Percentiles rank a stretch among this genome's conserved stretches.
Evolutionary conservation across 306 rosid species (phyloP).

Genomic region (Rosa multiflora): DNA sequence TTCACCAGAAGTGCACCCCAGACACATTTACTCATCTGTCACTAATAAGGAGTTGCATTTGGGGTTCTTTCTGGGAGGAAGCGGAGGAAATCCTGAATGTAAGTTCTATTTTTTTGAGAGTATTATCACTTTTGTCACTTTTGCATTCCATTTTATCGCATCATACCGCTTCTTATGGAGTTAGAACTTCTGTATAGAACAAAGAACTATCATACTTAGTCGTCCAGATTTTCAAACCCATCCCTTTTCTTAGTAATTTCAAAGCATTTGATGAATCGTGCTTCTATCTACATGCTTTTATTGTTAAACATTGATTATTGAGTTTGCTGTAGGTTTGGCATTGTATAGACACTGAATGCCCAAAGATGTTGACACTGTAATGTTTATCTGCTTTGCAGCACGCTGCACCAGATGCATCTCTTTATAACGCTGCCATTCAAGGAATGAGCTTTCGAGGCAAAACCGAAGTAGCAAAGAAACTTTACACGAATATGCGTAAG

Average conservation of each 20-base stretch:
- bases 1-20: constrained; percentile 60
- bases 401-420: constrained; percentile 46
- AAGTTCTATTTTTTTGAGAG: constrained; percentile 20
- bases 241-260: background rate
- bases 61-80: constrained; percentile 76
- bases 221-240: background rate
- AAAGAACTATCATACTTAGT: background rate
- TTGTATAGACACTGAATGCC: background rate
- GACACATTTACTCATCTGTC: constrained; percentile 68
- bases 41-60: constrained; percentile 62
- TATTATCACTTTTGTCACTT: background rate
- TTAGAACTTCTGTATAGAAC: background rate
- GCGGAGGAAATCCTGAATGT: constrained; percentile 68
- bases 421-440: constrained; percentile 75
- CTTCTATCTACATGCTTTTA: background rate
- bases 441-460: constrained; percentile 75
- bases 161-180: background rate
- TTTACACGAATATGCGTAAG: constrained; percentile 56
- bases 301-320: background rate
- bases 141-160: background rate
- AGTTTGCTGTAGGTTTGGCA: background rate
- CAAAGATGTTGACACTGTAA: background rate
- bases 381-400: constrained; percentile 38
- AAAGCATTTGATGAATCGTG: background rate
- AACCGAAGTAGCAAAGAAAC: constrained; percentile 53